Evolutionary conservation across 441 rosid species (phyloP), one percentile per base, ranked within the genome.

Genomic region (Adansonia gregorii): DNA sequence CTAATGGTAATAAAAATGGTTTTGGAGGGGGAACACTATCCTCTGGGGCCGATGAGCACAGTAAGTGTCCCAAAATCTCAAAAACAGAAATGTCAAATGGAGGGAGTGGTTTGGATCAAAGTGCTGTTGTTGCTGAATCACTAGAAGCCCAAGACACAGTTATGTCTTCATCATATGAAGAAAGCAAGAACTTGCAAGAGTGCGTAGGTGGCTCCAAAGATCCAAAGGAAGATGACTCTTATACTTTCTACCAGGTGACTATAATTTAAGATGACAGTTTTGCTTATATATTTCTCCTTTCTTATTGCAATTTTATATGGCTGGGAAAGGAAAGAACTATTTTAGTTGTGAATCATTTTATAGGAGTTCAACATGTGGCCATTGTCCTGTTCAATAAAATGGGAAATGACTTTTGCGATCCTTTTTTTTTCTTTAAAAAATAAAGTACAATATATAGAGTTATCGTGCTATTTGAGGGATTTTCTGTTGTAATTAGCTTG

Each of bases 171-270:
- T 85, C 91, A 11, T 67, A 48, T 78, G 85, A 83, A 81, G 93
- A 85, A 75, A 83, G 74, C 67, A 85, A 83, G 83, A 77, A 65
- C 54, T 66, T 83, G 74, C 81, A 63, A 39, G 76, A 77, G 73
- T 80, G 55, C 77, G 79, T 79, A 27, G 82, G 82, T 85, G 84
- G 81, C 73, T 79, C 72, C 8, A 78, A 71, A 59, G 89, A 89
- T 56, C 78, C 80, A 51, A 88, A 90, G 84, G 92, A 88, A 49
- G 87, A 79, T 49, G 92, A 88, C 64, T 84, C 83, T 0, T 92
- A 96, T 85, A 90, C 87, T 81, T 92, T 94, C 86, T 96, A 93
- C 83, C 99, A 96, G 99, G 99, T 96, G 82, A 81, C 74, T 77
- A 43, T 72, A 10, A 70, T 56, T 56, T 72, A 19, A 66, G 64